Evolutionary conservation across 2,329 filamentous ascomycete genomes (phyloP).

Genomic region (Tolypocladium album): DNA sequence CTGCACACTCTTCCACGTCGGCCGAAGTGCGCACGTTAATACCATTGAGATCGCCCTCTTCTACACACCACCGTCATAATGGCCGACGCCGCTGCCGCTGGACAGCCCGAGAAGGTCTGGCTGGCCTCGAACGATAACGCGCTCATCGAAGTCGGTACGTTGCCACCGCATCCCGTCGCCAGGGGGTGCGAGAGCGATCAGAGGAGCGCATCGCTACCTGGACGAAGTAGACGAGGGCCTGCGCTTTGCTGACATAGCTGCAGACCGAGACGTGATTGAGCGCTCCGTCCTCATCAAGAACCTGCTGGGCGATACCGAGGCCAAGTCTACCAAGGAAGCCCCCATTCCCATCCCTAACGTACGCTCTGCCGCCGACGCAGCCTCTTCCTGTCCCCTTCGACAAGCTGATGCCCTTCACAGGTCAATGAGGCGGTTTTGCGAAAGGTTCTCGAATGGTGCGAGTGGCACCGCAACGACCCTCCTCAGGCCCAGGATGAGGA

Average conservation of each 20-base stretch:
- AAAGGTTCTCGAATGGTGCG: conserved; percentile 98
- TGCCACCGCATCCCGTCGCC: not conserved
- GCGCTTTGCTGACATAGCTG: conserved; percentile 1
- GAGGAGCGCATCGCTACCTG: not conserved
- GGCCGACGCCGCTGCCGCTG: conserved; percentile 1
- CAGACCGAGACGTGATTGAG: conserved; percentile 77
- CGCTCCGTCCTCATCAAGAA: conserved; percentile 96
- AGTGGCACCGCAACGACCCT: conserved; percentile 86
- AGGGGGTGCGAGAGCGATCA: not conserved
- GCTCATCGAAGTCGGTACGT: conserved; percentile 36
- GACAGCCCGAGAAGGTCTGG: conserved; percentile 28
- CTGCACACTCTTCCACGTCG: not conserved
- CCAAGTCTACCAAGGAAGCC: conserved; percentile 40
- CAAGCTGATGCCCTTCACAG: conserved; percentile 24
- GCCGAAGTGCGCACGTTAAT: not conserved
- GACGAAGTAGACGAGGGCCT: not conserved
- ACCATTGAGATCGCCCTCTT: not conserved
- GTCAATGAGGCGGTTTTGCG: conserved; percentile 88
- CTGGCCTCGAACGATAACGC: conserved; percentile 41
- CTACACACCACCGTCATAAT: not conserved
- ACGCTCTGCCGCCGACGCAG: conserved; percentile 13
- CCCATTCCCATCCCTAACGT: conserved; percentile 84
- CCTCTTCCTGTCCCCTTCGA: not conserved
- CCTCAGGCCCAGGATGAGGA: conserved; percentile 77
- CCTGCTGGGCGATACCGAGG: conserved; percentile 83